These are phyloP conservation scores for Hippophae tibetana DNA, from an alignment of 306 rosid genomes.

Conservation along the genomic window DNA sequence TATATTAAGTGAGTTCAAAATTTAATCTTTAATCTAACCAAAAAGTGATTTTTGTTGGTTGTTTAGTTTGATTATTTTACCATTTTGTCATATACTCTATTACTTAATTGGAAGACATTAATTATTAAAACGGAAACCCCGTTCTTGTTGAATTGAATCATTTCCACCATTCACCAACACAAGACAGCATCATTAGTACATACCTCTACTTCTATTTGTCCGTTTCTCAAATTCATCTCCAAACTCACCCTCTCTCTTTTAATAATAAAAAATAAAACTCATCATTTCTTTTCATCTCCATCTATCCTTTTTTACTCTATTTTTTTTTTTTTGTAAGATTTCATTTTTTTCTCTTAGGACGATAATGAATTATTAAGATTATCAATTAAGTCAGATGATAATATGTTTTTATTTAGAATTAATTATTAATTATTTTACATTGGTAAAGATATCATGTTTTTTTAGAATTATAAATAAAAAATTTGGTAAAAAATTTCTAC, in stretches of 20 bases:
- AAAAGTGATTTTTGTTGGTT: background rate
- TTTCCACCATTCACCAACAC: conserved; percentile 76
- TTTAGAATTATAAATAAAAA: no score
- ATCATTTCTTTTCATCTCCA: conserved; percentile 40
- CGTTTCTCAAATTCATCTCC: conserved; percentile 42
- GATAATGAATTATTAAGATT: no score
- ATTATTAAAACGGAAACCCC: conserved; percentile 44
- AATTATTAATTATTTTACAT: no score
- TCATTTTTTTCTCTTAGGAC: no score
- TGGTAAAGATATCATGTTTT: no score
- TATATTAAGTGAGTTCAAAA: no score
- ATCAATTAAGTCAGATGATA: no score
- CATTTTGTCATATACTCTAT: background rate
- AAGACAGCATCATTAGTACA: conserved; percentile 81
- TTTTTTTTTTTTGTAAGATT: no score
- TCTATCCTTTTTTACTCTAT: conserved; percentile 14
- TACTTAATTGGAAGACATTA: background rate
- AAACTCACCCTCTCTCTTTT: conserved; percentile 32
- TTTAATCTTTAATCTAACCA: no score
- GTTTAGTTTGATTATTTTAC: background rate
- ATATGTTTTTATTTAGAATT: no score
- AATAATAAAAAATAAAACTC: conserved; percentile 35
- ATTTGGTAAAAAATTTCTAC: no score
- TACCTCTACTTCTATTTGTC: conserved; percentile 41
- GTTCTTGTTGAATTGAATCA: conserved; percentile 71